Evolutionary conservation across 83 land plant species (phyloP).

Genomic region (Thuja plicata): DNA sequence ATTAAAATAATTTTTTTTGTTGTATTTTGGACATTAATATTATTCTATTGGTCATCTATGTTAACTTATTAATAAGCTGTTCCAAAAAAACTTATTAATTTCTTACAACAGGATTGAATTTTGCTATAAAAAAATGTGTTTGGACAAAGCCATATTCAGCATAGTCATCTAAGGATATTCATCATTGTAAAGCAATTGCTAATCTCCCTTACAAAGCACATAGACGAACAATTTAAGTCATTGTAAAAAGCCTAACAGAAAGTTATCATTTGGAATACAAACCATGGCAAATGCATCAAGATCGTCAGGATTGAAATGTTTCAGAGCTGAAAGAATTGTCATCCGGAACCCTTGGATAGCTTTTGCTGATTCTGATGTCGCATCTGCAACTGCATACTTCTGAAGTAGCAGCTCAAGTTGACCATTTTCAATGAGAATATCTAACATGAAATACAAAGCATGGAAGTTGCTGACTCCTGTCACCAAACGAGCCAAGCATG

Average conservation of each 20-base stretch:
- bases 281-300: conserved; percentile 93
- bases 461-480: conserved; percentile 97
- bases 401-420: conserved; percentile 91
- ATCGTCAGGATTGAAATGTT: conserved; percentile 84
- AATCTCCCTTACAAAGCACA: neutral
- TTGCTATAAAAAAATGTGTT: neutral
- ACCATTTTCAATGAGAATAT: conserved; percentile 93
- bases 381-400: conserved; percentile 82
- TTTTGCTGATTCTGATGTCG: conserved; percentile 66
- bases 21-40: neutral
- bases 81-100: neutral
- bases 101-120: neutral
- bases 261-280: conserved; percentile 16
- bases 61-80: neutral
- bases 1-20: neutral
- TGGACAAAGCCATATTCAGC: neutral
- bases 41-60: neutral
- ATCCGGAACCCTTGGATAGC: conserved; percentile 89
- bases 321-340: conserved; percentile 93
- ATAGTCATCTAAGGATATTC: neutral
- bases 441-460: conserved; percentile 85
- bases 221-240: neutral
- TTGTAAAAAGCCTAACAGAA: neutral
- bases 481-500: conserved; percentile 89
- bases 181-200: neutral